Conservation (phyloP, 2,329 filamentous ascomycete genomes). For the Alternaria atra region DNA sequence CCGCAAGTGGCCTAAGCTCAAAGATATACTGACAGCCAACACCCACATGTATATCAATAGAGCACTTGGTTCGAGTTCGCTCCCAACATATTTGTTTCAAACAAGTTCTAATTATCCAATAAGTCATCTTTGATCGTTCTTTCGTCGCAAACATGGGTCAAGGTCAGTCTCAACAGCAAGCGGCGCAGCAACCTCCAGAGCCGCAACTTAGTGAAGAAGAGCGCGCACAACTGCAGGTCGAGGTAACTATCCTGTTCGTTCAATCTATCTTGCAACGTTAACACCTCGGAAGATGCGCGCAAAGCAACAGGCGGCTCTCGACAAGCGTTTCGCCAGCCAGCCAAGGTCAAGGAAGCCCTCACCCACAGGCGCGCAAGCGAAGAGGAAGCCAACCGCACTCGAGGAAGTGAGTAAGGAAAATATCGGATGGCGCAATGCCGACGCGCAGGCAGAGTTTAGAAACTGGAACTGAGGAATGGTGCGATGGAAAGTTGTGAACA, state of each 20-base stretch:
- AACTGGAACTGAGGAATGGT: slow-evolving; percentile 33
- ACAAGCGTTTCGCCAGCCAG: slow-evolving; percentile 35
- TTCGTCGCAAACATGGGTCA: slow-evolving; percentile 29
- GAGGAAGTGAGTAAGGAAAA: slow-evolving; percentile 45
- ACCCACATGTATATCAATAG: not conserved
- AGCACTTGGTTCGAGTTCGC: rapidly evolving
- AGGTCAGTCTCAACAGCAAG: slow-evolving; percentile 27
- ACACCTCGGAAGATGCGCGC: slow-evolving; percentile 38
- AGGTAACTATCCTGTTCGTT: slow-evolving; percentile 20
- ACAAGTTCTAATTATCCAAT: not conserved
- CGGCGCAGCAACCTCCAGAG: slow-evolving; percentile 25
- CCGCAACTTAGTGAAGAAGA: slow-evolving; percentile 36
- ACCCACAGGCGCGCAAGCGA: slow-evolving; percentile 14
- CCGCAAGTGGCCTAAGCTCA: not conserved
- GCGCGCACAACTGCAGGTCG: slow-evolving; percentile 31
- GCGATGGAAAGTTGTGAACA: not conserved
- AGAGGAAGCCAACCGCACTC: slow-evolving; percentile 37
- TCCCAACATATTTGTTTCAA: no score
- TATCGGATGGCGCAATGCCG: slow-evolving; percentile 41
- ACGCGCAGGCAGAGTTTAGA: slow-evolving; percentile 38
- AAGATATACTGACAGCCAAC: not conserved
- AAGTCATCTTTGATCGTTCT: rapidly evolving
- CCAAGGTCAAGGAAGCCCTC: slow-evolving; percentile 22
- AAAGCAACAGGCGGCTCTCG: slow-evolving; percentile 40
- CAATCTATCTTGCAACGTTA: not conserved